These are phyloP conservation scores for Saccharomycopsis sp. DNA, from an alignment of 805 yeast species.

Conservation along the genomic window DNA sequence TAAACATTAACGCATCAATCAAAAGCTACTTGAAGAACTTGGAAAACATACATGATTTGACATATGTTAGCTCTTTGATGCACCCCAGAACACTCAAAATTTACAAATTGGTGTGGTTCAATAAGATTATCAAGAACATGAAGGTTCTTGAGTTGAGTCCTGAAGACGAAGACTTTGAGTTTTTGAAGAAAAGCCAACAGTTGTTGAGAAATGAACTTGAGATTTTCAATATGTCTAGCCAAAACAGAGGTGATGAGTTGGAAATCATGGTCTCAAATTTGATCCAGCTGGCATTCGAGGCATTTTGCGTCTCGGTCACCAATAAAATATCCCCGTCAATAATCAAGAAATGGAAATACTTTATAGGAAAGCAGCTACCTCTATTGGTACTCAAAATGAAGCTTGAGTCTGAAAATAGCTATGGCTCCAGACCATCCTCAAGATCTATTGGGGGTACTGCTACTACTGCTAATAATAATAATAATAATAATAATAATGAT, in stretches of 20 bases:
- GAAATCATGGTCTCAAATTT: constrained; percentile 6
- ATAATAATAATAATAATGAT: too few relatives aligned
- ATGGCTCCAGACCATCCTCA: too few relatives aligned
- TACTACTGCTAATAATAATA: too few relatives aligned
- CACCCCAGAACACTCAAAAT: constrained; percentile 7
- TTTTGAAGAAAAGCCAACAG: constrained; percentile 3
- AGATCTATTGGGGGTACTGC: too few relatives aligned
- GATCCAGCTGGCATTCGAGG: constrained; percentile 11
- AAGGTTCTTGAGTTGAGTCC: too few relatives aligned
- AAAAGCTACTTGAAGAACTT: constrained; percentile 5
- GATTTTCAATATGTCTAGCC: constrained; percentile 4
- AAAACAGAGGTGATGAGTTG: constrained; percentile 6
- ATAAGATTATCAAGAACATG: constrained; percentile 4
- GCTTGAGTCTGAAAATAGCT: too few relatives aligned
- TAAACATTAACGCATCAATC: background rate
- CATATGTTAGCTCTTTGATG: background rate
- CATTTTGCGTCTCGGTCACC: constrained; percentile 7
- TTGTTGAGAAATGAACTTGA: constrained; percentile 11
- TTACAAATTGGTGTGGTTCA: constrained; percentile 14
- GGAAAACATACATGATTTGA: background rate
- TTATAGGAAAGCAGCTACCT: constrained; percentile 40
- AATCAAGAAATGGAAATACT: constrained; percentile 35
- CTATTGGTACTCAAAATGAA: constrained; percentile 27
- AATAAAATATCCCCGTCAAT: constrained; percentile 3
- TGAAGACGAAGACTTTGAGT: constrained; percentile 4